Evolutionary conservation across 2,329 filamentous ascomycete species (phyloP).

Genomic region (Drechslerella coelobrocha): DNA sequence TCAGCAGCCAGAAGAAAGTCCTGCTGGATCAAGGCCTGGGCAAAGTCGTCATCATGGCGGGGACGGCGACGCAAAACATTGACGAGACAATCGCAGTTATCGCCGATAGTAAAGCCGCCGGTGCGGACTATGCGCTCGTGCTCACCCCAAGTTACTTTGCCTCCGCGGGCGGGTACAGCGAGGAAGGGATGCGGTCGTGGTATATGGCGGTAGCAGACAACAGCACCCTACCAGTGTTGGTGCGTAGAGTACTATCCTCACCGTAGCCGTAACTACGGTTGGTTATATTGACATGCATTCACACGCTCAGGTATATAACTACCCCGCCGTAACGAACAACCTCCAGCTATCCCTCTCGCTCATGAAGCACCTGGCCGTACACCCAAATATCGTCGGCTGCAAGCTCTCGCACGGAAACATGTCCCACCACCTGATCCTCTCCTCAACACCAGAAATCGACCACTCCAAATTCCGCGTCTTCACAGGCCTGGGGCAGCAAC

Average conservation of each 20-base stretch:
- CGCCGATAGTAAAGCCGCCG: slow-evolving; percentile 60
- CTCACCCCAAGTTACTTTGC: slow-evolving; percentile 72
- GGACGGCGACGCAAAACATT: slow-evolving; percentile 68
- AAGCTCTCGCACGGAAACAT: slow-evolving; percentile 74
- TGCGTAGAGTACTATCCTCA: slow-evolving; percentile 56
- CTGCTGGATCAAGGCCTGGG: slow-evolving; percentile 66
- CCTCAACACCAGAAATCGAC: slow-evolving; percentile 67
- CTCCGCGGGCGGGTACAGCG: slow-evolving; percentile 61
- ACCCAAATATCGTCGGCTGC: slow-evolving; percentile 72
- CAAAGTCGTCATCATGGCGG: slow-evolving; percentile 69
- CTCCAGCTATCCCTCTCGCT: slow-evolving; percentile 67
- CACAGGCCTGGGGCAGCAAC: slow-evolving; percentile 71
- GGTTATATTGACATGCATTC: neutral
- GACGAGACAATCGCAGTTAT: slow-evolving; percentile 69
- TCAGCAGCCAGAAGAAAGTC: slow-evolving; percentile 65
- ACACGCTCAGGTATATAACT: slow-evolving; percentile 62
- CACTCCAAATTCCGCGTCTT: slow-evolving; percentile 67
- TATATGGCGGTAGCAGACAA: slow-evolving; percentile 68
- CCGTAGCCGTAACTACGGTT: no score
- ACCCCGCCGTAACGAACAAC: slow-evolving; percentile 72
- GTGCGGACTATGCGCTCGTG: slow-evolving; percentile 69
- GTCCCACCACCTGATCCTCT: slow-evolving; percentile 69
- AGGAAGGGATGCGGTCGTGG: slow-evolving; percentile 69
- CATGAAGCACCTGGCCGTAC: slow-evolving; percentile 65
- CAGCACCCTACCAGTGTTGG: slow-evolving; percentile 67